Base-by-base conservation (phyloP, 768 basidiomycete genomes). In the Lentinula sp. region DNA sequence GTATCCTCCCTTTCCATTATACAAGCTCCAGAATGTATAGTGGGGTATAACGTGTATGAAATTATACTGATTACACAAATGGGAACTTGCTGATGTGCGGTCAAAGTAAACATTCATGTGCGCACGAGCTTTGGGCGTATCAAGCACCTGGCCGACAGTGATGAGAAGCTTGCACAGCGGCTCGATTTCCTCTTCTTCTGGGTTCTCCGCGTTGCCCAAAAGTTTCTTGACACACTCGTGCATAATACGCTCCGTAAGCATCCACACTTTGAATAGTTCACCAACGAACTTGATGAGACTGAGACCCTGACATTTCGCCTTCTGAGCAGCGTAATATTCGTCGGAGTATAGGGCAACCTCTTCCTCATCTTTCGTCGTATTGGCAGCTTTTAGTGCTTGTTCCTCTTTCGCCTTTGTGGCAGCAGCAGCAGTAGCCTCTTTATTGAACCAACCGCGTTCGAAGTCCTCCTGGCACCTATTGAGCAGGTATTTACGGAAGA, bases 401-500 rank as follows among this genome's bases (percentile, higher is more conserved):
- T 98, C 95, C 67, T 93, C 89, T n/a, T 80, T 80, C 6, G 88
- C 90, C 74, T 95, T 96, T 32, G 81, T 80, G 6, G 87, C 89
- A 18, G 95, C 95, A 3, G 86, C 88, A 18, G 91, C 90, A 0
- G 95, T 85, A 7, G 88, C 79, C 70, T 95, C 93, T 73, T 95
- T 92, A 23, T 86, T 85, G 42, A 89, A 83, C 95, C 95, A 98
- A 5, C 95, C 95, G 63, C 88, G 85, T 78, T 98, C 96, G 73
- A 98, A 98, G 76, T 98, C 95, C 70, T 97, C 93, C 71, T 97
- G 95, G 76, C 96, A 98, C 48, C 95, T 85, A 70, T 96, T 96
- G 59, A 98, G 82, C 20, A 98, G 83, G 76, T 98, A 98, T 77
- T 96, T 96, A 64, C 95, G 82, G 90, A 98, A 99, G 46, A 98